Evolutionary conservation across 345 rosid genomes (phyloP).

Genomic region (Camelina hispida): DNA sequence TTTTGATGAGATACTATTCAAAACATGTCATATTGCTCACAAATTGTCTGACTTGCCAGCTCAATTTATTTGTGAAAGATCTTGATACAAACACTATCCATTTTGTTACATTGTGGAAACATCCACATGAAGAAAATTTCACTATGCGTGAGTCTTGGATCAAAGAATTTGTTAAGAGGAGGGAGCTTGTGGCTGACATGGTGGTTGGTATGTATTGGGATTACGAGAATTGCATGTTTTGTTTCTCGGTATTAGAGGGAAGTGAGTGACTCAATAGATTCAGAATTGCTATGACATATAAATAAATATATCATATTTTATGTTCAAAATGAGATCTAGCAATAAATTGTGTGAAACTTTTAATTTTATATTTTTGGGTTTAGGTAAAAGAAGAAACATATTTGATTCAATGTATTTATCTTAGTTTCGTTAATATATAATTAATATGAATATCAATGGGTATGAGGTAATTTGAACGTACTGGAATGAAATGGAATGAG

Average conservation of each 20-base stretch:
- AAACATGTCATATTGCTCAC: background rate
- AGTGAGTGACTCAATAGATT: background rate
- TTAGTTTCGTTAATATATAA: too few relatives aligned
- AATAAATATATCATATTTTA: background rate
- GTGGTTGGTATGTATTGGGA: constrained; percentile 34
- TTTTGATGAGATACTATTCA: background rate
- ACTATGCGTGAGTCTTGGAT: constrained; percentile 29
- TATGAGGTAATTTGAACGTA: too few relatives aligned
- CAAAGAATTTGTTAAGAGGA: constrained; percentile 31
- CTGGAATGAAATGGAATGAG: too few relatives aligned
- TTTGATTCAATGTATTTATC: too few relatives aligned
- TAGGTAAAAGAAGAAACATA: too few relatives aligned
- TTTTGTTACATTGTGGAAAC: background rate
- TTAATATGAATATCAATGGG: too few relatives aligned
- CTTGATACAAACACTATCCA: constrained; percentile 32
- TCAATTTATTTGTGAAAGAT: background rate
- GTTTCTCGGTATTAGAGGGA: constrained; percentile 28
- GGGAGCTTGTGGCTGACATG: constrained; percentile 30
- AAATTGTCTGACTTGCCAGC: background rate
- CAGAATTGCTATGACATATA: background rate
- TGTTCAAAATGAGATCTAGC: too few relatives aligned
- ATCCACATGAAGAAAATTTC: background rate
- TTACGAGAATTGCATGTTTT: background rate
- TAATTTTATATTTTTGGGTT: too few relatives aligned
- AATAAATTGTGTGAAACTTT: too few relatives aligned